These are phyloP conservation scores for Boletus rufocinnamomeus DNA, from an alignment of 768 basidiomycete genomes.

Conservation along the genomic window DNA sequence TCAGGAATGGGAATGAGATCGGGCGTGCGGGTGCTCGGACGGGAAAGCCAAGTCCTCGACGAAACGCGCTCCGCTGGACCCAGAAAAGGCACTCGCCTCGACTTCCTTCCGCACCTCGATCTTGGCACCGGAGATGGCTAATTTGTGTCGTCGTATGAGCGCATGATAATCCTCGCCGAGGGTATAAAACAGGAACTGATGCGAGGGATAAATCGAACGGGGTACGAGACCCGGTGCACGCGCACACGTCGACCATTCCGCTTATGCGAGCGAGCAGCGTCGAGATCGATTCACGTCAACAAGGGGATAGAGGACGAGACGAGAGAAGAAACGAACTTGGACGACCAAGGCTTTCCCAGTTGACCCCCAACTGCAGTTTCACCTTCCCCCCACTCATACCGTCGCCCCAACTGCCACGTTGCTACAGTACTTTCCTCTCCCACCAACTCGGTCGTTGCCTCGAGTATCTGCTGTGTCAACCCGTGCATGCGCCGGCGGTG, in stretches of 20 bases:
- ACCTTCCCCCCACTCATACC: constrained; percentile 56
- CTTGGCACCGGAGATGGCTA: constrained; percentile 57
- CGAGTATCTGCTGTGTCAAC: constrained; percentile 37
- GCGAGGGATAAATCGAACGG: constrained; percentile 76
- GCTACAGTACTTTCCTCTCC: constrained; percentile 51
- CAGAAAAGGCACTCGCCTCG: constrained; percentile 56
- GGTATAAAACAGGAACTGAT: constrained; percentile 81
- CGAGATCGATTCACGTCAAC: neutral
- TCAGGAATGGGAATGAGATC: constrained; percentile 9
- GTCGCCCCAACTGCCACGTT: constrained; percentile 63
- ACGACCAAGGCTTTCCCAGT: constrained; percentile 2
- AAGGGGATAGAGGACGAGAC: neutral
- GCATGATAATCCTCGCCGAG: constrained; percentile 80
- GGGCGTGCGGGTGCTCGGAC: constrained; percentile 7
- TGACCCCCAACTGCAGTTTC: constrained; percentile 29
- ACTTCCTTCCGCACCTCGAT: constrained; percentile 76
- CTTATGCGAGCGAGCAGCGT: constrained; percentile 61
- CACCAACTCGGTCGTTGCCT: constrained; percentile 37
- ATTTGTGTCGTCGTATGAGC: constrained; percentile 62
- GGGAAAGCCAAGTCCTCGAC: constrained; percentile 23
- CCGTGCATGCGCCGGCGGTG: constrained; percentile 31
- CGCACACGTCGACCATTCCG: constrained; percentile 79
- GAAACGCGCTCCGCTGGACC: constrained; percentile 25
- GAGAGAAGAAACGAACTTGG: constrained; percentile 17
- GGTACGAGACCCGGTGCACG: constrained; percentile 61